Percentiles rank a stretch among this genome's conserved stretches.
Conservation (phyloP, 371 early-diverging fungal genomes). For the Actinomucor elegans region DNA sequence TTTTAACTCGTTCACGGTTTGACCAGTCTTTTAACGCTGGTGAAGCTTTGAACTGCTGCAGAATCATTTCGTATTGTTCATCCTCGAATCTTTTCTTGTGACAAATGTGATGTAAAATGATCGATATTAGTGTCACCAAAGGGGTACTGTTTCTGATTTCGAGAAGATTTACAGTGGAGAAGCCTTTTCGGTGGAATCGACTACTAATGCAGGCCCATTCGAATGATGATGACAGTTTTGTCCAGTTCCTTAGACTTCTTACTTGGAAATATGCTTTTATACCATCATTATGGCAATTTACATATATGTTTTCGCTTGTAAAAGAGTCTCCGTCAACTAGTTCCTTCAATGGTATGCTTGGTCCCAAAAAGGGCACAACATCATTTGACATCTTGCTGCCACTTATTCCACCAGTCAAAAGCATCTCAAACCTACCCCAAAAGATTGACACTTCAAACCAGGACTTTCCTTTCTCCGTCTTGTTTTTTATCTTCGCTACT, state of each 20-base stretch:
- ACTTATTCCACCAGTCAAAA: conserved; percentile 12
- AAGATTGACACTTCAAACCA: conserved; percentile 8
- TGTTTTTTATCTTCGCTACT: background rate
- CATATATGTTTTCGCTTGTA: conserved; percentile 10
- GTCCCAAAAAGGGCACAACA: conserved; percentile 6
- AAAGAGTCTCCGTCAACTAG: conserved; percentile 7
- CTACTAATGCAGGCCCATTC: conserved; percentile 10
- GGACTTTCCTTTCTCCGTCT: conserved; percentile 10
- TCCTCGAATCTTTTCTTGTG: no score
- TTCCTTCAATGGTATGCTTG: conserved; percentile 4
- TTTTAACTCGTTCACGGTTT: conserved; percentile 5
- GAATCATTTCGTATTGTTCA: conserved; percentile 8
- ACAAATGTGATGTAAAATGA: no score
- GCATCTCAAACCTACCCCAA: conserved; percentile 8
- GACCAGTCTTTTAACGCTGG: conserved; percentile 5
- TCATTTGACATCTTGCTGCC: conserved; percentile 9
- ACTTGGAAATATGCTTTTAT: conserved; percentile 6
- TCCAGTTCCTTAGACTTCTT: conserved; percentile 11
- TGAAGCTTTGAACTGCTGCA: conserved; percentile 17
- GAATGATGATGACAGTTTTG: conserved; percentile 3
- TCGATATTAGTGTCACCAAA: no score
- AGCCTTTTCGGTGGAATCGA: conserved; percentile 6
- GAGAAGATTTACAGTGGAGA: conserved; percentile 4
- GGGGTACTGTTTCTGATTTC: conserved; percentile 1
- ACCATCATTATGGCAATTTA: conserved; percentile 3